Conservation (phyloP, 2,329 filamentous ascomycete species). For the Fusarium sp. region DNA sequence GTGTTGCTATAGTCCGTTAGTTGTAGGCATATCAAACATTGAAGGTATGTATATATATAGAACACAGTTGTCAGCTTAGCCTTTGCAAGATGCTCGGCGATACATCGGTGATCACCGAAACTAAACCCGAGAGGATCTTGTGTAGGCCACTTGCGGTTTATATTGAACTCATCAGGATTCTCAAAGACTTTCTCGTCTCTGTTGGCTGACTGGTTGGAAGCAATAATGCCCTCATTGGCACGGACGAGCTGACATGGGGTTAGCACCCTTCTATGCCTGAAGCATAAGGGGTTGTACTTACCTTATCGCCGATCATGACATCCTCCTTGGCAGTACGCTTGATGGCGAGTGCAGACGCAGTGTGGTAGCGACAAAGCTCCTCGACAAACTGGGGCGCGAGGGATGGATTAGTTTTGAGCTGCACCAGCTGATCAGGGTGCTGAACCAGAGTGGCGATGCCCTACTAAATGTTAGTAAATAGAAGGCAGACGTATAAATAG, state of each 20-base stretch:
- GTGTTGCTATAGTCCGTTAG: background rate
- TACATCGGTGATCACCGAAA: constrained; percentile 57
- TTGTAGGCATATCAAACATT: rapidly evolving
- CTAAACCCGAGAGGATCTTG: constrained; percentile 55
- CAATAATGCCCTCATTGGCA: constrained; percentile 57
- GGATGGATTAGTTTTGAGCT: constrained; percentile 51
- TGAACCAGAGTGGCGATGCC: constrained; percentile 56
- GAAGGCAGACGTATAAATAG: rapidly evolving
- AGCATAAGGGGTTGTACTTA: constrained; percentile 4
- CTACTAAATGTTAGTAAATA: constrained; percentile 22
- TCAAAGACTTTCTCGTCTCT: constrained; percentile 56
- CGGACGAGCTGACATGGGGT: constrained; percentile 46
- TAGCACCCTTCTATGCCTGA: background rate
- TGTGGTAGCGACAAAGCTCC: constrained; percentile 60
- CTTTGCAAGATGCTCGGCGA: constrained; percentile 55
- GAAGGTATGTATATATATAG: background rate
- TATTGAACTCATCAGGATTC: constrained; percentile 54
- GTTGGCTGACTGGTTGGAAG: constrained; percentile 58
- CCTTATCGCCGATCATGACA: constrained; percentile 54
- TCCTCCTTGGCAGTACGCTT: constrained; percentile 59
- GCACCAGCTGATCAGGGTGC: constrained; percentile 53
- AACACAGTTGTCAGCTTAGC: constrained; percentile 19
- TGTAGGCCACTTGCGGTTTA: constrained; percentile 46
- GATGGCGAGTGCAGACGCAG: constrained; percentile 57
- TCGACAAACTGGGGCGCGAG: constrained; percentile 54